A percentile compares a stretch with the other conserved stretches of the same genome.
phyloP scores from a whole-genome alignment of 2,329 filamentous ascomycete species.

The Arthrobotrys iridis region DNA sequence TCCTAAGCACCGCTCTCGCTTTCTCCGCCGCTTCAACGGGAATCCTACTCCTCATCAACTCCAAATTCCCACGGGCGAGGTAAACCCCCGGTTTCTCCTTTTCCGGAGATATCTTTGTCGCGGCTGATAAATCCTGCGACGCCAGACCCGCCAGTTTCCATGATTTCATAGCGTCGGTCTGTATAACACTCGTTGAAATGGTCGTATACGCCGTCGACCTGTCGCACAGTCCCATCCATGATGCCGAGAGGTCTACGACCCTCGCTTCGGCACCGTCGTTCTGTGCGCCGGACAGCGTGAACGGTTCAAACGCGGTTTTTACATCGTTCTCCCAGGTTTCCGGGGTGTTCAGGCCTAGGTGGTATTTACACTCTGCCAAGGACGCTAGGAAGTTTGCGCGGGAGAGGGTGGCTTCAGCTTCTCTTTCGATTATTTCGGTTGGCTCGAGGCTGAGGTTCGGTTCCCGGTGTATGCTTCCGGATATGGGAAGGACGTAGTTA shows the following conservation, averaged over 20 bases:
- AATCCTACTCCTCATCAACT: conserved; percentile 55
- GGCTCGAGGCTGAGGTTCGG: neutral
- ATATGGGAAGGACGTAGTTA: conserved; percentile 33
- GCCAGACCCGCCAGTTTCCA: conserved; percentile 55
- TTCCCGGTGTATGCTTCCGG: conserved; percentile 2
- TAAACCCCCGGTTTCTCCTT: conserved; percentile 54
- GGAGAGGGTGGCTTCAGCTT: conserved; percentile 24
- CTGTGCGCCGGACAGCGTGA: neutral
- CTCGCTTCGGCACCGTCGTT: neutral
- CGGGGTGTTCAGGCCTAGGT: neutral
- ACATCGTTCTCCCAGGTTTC: conserved; percentile 27
- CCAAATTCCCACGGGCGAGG: conserved; percentile 56
- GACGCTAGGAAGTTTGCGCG: conserved; percentile 21
- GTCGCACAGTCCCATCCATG: conserved; percentile 49
- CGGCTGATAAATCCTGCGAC: conserved; percentile 44
- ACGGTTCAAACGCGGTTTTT: conserved; percentile 26
- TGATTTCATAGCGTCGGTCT: neutral
- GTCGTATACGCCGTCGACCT: conserved; percentile 44
- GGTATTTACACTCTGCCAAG: conserved; percentile 21
- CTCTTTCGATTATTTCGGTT: neutral
- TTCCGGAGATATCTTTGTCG: conserved; percentile 54
- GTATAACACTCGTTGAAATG: neutral
- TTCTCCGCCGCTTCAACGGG: conserved; percentile 39
- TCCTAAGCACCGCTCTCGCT: conserved; percentile 51
- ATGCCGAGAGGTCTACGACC: conserved; percentile 21